A percentile compares a stretch with the other conserved stretches of the same genome.
Evolutionary conservation across 257 asterid genomes (phyloP).

Genomic region (Solanum pinnatisectum): DNA sequence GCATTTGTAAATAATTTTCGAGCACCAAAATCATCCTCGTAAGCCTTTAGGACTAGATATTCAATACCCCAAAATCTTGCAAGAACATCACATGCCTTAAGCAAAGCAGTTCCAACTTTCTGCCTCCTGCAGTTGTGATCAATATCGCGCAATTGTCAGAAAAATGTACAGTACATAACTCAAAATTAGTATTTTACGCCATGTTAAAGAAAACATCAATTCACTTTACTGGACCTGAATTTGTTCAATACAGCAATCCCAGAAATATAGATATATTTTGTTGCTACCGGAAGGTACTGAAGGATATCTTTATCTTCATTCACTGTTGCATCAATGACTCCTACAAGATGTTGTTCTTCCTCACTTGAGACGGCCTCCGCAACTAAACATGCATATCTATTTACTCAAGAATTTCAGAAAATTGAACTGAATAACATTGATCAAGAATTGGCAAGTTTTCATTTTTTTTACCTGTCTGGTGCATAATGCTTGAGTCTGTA

Average conservation of each 20-base stretch:
- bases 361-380: not conserved
- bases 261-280: not conserved
- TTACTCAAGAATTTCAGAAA: no score
- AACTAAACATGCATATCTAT: not conserved
- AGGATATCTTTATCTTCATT: not conserved
- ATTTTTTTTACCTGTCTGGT: not conserved
- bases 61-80: not conserved
- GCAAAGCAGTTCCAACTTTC: not conserved
- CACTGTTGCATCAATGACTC: not conserved
- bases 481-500: not conserved
- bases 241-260: not conserved
- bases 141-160: no score
- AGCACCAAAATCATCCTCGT: slow-evolving; percentile 78
- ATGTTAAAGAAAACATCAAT: not conserved
- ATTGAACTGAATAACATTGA: not conserved
- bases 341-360: not conserved
- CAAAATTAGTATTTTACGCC: not conserved
- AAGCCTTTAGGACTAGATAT: slow-evolving; percentile 66
- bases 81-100: not conserved
- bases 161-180: no score
- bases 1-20: slow-evolving; percentile 43
- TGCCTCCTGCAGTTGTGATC: not conserved
- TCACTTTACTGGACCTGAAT: not conserved
- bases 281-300: not conserved
- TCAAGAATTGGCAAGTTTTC: not conserved